Evolutionary conservation across 2,329 filamentous ascomycete species (phyloP).

Genomic region (Cytospora paraplurivora): DNA sequence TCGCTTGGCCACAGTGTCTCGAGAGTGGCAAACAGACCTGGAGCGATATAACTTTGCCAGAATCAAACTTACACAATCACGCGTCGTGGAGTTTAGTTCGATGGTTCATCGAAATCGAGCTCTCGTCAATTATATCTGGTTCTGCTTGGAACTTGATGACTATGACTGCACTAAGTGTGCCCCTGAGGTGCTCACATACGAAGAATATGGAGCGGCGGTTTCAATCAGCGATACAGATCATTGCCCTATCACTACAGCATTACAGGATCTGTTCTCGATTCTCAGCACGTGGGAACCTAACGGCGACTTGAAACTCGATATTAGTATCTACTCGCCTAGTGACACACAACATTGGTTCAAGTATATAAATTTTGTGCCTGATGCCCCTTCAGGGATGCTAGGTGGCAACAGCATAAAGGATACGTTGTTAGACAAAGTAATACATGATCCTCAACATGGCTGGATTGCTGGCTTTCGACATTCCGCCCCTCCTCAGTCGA

Average conservation of each 20-base stretch:
- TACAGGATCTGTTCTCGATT: constrained; percentile 33
- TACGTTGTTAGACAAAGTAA: constrained; percentile 21
- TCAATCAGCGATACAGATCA: constrained; percentile 27
- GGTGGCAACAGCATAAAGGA: constrained; percentile 16
- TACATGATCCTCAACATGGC: constrained; percentile 31
- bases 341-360: constrained; percentile 38
- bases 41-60: constrained; percentile 37
- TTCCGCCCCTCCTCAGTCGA: constrained; percentile 21
- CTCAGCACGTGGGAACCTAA: constrained; percentile 36
- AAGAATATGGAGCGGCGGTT: constrained; percentile 19
- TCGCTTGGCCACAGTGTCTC: constrained; percentile 36
- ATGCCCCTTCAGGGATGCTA: constrained; percentile 26
- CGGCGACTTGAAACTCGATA: constrained; percentile 36
- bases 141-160: constrained; percentile 37
- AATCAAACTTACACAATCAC: constrained; percentile 37
- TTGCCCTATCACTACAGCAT: constrained; percentile 29
- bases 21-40: constrained; percentile 37
- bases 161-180: constrained; percentile 35
- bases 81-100: constrained; percentile 35
- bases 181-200: too few relatives aligned
- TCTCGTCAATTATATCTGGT: constrained; percentile 36
- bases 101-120: constrained; percentile 37
- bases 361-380: constrained; percentile 36
- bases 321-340: constrained; percentile 37
- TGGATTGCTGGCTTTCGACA: constrained; percentile 31